Base-by-base conservation (phyloP, 2,329 filamentous ascomycete genomes). In the Periconia macrospinosa region DNA sequence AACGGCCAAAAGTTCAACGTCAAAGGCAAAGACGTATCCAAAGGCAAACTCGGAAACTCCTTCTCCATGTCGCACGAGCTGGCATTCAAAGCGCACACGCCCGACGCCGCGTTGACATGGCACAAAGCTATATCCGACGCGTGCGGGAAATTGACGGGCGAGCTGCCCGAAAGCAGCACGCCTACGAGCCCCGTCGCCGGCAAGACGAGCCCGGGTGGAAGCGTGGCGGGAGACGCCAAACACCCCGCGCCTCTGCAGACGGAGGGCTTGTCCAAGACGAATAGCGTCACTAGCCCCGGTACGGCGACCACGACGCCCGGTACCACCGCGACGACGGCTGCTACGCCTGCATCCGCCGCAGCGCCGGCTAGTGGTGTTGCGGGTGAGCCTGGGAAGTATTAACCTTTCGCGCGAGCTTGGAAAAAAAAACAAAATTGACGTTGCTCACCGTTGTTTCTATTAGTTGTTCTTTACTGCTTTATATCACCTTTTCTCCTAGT, bases 11-110 rank as follows among this genome's bases (percentile, higher is more conserved):
- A 96, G 76, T 97, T 99, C 82, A 91, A 86, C 68, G 82, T 99
- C 74, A 96, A 96, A 79, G 94, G 94, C 74, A 97, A 97, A 76
- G 92, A 99, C 71, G 85, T 88, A 52, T 88, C 87, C 67, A 89
- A 90, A 70, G 80, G 82, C 56, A 89, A 88, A 59, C 77, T 97
- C 59, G 87, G 88, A 67, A 89, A 87, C 78, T 93, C 91, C 70
- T 84, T 97, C 61, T 85, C 88, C 45, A 90, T 92, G 60, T 85
- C 78, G 23, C 86, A 91, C 41, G 93, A 97, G 75, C 81, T 95
- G 37, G 78, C 83, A 30, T 97, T 97, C 85, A 95, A 95, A 78
- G 92, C 92, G 0, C 88, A 92, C 74, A 91, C 89, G 1, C 74
- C 90, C 2, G 80, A 83, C 27, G 91, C 96, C 59, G 92, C 93